phyloP scores from a whole-genome alignment of 2,329 filamentous ascomycete genomes.

The Pseudocercospora fuligena region DNA sequence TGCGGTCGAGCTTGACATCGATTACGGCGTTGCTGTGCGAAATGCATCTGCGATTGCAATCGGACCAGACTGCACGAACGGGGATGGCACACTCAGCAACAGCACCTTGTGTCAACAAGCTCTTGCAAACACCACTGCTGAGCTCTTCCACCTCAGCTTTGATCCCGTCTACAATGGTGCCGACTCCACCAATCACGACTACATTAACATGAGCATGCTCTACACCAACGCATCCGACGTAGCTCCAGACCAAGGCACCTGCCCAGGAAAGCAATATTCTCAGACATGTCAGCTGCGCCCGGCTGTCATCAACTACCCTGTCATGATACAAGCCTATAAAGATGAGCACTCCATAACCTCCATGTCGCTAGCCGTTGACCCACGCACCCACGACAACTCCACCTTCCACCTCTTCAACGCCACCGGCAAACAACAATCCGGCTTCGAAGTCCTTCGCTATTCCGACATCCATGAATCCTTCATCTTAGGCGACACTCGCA shows the following conservation, averaged over 20 bases:
- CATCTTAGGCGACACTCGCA: slow-evolving; percentile 12
- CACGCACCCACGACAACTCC: slow-evolving; percentile 12
- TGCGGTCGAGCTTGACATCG: slow-evolving; percentile 12
- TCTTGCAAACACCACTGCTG: slow-evolving; percentile 1
- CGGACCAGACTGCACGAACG: neutral
- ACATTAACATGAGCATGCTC: slow-evolving; percentile 26
- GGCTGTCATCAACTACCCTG: slow-evolving; percentile 31
- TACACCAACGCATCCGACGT: slow-evolving; percentile 15
- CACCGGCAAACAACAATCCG: slow-evolving; percentile 19
- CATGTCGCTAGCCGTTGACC: slow-evolving; percentile 20
- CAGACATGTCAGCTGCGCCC: slow-evolving; percentile 31
- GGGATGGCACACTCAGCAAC: neutral
- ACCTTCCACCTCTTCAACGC: slow-evolving; percentile 22
- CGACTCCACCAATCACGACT: slow-evolving; percentile 3
- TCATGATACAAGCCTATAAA: slow-evolving; percentile 23
- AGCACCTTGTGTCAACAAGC: slow-evolving; percentile 11
- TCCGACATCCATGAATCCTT: slow-evolving; percentile 21
- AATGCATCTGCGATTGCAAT: slow-evolving; percentile 11
- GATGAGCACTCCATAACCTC: slow-evolving; percentile 20
- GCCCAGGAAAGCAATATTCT: slow-evolving; percentile 18
- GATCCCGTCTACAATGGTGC: slow-evolving; percentile 8
- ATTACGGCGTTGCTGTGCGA: slow-evolving; percentile 20
- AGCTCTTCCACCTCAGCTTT: slow-evolving; percentile 24
- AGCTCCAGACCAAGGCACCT: slow-evolving; percentile 4
- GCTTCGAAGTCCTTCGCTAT: slow-evolving; percentile 22